Base-by-base conservation (phyloP, 106 monocot species). In the Allium fistulosum region DNA sequence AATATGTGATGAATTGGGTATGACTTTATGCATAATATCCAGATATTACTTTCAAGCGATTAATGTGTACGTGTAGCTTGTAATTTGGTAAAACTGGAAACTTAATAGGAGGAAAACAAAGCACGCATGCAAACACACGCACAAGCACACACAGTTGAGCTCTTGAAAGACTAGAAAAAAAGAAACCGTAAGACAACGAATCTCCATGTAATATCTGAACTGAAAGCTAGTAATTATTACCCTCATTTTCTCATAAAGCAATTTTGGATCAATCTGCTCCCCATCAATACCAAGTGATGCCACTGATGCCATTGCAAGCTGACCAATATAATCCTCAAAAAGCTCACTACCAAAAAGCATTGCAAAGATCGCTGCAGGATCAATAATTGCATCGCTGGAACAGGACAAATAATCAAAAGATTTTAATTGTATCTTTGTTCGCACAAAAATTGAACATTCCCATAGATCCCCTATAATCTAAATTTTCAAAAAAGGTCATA, bases 241-340 rank as follows among this genome's bases (percentile, higher is more conserved):
- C 80, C 74, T 84, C 92, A 99, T 99, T 73, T 80, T 92, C 62
- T 99, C 97, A 76, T 92, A 87, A 69, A 99, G 59, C 62, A 74
- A 90, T 78, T 70, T 92, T 26, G 79, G 72, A 83, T 99, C 97
- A 76, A 92, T 66, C 55, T 87, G 81, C 63, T 99, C 89, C 47
- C 87, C 92, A 69, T 92, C 92, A 58, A 70, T 76, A 69, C 93
- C 97, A 79, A 83, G 87, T 70, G 89, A 93, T 71, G 97, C 88
- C 87, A 99, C 93, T 68, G 97, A 92, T 73, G 88, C 92, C 92
- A 99, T 99, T n/a, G 92, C 97, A 62, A 99, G 84, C 68, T 92
- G 78, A 48, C 97, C 97, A 73, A 99, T 99, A 60, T 92, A 99
- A 7, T 99, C 97, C 67, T 99, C 97, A 85, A 99, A 99, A 66